Evolutionary conservation across 805 yeast genomes (phyloP), one percentile per base, ranked within the genome.

Genomic region (Ogataea populi-albae): DNA sequence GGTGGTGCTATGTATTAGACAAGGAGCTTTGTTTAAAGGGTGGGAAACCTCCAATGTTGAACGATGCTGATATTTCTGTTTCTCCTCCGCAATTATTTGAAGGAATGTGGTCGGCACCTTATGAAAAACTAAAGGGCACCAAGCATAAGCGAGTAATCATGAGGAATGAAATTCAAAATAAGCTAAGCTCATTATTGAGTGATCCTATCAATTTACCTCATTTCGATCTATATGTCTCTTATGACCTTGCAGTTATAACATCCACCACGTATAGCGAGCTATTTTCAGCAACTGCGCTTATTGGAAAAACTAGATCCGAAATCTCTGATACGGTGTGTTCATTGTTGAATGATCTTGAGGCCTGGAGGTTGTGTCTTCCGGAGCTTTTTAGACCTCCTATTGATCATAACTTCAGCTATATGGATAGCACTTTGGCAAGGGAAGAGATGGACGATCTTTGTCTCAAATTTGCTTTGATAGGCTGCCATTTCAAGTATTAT

Each of bases 31-130:
- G 74, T 32, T 51, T 71, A 37, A 66, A 69, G 34, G 49, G 65
- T 30, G 81, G 82, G 1, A 67, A 68, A 34, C 69, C 79, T 2
- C 72, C 80, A 0, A 47, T 68, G 22, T 58, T 75, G 23, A 62
- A 63, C 43, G 64, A 59, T 32, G 41, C 41, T 6, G 78, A 74
- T 46, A 54, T 66, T 9, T 47, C 67, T 2, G 49, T 66, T 1
- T 60, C 64, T 2, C 47, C 58, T 1, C 29, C 49, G 7, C 42
- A 49, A 1, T 52, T 50, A 4, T 46, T 49, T 30, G 55, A 50
- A 32, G 40, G 38, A 4, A 35, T 39, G 22, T 54, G 60, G 56
- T 39, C 47, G 4, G 26, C 45, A 14, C 42, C 43, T 6, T 26
- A 36, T 34, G 34, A 38, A 30, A 29, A 38, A 20, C 17, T 29